These are phyloP conservation scores for Leishmania guyanensis DNA, from an alignment of 208 protist genomes.

Conservation along the genomic window DNA sequence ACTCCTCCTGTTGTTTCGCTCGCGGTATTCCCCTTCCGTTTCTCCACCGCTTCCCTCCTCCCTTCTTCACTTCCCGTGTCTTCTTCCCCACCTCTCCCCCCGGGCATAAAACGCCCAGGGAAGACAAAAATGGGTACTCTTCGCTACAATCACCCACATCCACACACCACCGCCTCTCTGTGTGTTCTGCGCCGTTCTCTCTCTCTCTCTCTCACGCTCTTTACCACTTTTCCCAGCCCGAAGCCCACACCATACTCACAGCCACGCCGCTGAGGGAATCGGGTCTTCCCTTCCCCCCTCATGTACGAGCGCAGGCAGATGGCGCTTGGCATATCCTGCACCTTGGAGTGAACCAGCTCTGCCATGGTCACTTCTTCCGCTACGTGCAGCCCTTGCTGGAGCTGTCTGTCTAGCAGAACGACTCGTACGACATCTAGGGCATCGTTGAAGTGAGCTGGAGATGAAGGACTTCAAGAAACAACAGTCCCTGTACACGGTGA, in stretches of 20 bases:
- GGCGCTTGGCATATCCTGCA: slow-evolving; percentile 36
- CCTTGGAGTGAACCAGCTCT: slow-evolving; percentile 48
- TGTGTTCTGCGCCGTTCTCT: not conserved
- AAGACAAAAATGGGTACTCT: not conserved
- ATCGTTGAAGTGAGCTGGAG: slow-evolving; percentile 35
- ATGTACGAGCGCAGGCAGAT: slow-evolving; percentile 38
- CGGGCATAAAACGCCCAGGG: not conserved
- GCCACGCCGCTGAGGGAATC: slow-evolving; percentile 23
- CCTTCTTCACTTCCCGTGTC: not conserved
- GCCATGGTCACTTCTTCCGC: slow-evolving; percentile 38
- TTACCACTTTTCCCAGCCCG: not conserved
- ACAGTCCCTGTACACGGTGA: slow-evolving; percentile 45
- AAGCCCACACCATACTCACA: not conserved
- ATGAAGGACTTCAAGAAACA: slow-evolving; percentile 49
- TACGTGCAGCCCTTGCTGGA: slow-evolving; percentile 47
- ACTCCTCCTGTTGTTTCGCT: not conserved
- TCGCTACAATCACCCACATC: not conserved
- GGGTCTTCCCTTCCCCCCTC: slow-evolving; percentile 12
- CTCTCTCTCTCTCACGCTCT: not conserved
- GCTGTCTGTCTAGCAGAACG: slow-evolving; percentile 30
- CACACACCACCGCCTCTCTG: not conserved
- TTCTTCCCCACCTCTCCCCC: no score
- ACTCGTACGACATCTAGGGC: slow-evolving; percentile 36
- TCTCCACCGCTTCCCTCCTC: not conserved
- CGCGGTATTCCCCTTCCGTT: not conserved